phyloP scores from a whole-genome alignment of 441 rosid genomes.

The Populus hybrid region DNA sequence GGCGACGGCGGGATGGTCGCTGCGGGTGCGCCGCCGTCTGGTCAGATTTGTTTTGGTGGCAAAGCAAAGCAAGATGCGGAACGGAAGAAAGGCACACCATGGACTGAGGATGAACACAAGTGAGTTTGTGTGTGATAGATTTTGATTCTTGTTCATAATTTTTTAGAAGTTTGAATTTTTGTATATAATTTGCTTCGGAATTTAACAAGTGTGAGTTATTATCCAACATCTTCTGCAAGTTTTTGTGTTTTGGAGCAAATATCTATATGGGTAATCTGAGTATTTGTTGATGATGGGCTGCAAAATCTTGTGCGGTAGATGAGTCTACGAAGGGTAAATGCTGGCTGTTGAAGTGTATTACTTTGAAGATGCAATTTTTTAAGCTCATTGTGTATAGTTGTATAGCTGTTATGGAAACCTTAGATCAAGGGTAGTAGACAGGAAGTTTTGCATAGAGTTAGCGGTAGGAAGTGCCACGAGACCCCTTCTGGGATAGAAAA shows the following conservation, averaged over 20 bases:
- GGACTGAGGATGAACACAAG: conserved; percentile 83
- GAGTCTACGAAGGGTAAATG: too few relatives aligned
- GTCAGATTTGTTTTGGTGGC: conserved; percentile 46
- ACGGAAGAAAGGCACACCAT: conserved; percentile 79
- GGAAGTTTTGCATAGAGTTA: not conserved
- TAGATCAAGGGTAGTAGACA: not conserved
- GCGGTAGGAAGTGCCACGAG: too few relatives aligned
- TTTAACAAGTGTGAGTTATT: not conserved
- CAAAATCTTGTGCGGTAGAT: not conserved
- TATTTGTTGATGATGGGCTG: not conserved
- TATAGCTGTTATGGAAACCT: not conserved
- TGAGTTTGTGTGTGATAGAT: conserved; percentile 5
- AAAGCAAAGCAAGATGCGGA: conserved; percentile 35
- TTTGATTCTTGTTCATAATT: not conserved
- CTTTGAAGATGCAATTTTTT: not conserved
- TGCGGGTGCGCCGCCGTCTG: not conserved
- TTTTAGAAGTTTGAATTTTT: not conserved
- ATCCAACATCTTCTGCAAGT: not conserved
- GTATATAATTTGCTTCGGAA: not conserved
- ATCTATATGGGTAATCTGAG: not conserved
- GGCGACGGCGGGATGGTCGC: not conserved
- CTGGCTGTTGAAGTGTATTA: not conserved
- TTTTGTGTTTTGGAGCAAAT: not conserved
- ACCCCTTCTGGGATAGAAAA: too few relatives aligned
- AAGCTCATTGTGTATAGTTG: not conserved